Conservation (phyloP, 1,284 basidiomycete genomes). For the Termitomyces sp. region DNA sequence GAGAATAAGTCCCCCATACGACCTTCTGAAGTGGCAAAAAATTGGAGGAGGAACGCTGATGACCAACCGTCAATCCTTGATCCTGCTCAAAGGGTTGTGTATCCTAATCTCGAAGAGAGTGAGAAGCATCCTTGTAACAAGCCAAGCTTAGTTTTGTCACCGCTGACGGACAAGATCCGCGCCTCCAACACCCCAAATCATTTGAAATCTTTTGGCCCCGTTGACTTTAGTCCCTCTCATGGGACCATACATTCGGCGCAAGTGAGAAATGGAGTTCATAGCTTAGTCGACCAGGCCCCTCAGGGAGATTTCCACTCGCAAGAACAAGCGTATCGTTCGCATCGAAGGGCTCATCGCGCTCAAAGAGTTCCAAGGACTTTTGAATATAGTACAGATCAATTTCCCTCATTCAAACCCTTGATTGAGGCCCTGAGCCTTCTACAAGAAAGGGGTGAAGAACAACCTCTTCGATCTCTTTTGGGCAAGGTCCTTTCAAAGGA, state of each 20-base stretch:
- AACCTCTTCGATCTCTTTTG: constrained; percentile 14
- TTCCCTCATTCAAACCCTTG: constrained; percentile 6
- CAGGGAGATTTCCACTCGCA: too few relatives aligned
- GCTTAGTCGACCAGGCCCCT: not conserved
- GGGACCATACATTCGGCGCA: not conserved
- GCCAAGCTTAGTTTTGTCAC: not conserved
- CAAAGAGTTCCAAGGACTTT: not conserved
- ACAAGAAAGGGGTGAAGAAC: constrained; percentile 4
- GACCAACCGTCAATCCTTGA: not conserved
- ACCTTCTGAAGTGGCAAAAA: not conserved
- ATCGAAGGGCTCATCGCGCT: not conserved
- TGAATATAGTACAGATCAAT: not conserved
- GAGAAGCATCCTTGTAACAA: not conserved
- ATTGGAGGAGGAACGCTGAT: not conserved
- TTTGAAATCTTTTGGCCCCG: not conserved
- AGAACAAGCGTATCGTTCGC: too few relatives aligned
- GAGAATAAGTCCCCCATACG: not conserved
- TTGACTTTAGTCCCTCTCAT: not conserved
- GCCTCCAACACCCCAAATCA: not conserved
- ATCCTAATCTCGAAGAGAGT: not conserved
- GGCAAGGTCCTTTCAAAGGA: constrained; percentile 8
- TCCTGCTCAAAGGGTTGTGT: not conserved
- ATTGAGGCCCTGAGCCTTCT: constrained; percentile 6
- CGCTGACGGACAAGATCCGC: constrained; percentile 2
- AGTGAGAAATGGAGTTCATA: not conserved